Percentiles rank a stretch among this genome's conserved stretches.
phyloP scores from a whole-genome alignment of 129 eudicot genomes.

The Chrysanthemum seticuspe region DNA sequence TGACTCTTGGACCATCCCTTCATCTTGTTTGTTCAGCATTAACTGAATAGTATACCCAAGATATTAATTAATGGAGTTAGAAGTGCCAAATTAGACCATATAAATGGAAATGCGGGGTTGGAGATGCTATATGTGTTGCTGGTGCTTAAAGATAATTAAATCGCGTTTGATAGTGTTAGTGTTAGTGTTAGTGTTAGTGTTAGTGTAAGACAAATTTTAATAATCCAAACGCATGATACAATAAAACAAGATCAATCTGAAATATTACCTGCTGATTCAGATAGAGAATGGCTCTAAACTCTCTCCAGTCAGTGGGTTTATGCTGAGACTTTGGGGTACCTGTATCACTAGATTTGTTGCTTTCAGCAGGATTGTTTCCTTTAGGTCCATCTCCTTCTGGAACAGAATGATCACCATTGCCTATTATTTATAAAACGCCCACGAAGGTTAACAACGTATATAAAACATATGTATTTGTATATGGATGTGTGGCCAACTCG shows the following conservation, averaged over 20 bases:
- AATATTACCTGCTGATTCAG: conserved; percentile 60
- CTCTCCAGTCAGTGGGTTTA: conserved; percentile 81
- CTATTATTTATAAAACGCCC: conserved; percentile 34
- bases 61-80: background rate
- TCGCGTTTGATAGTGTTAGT: background rate
- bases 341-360: conserved; percentile 47
- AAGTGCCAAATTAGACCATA: background rate
- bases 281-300: conserved; percentile 74
- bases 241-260: background rate
- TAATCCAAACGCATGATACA: background rate
- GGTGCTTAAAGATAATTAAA: background rate
- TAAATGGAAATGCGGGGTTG: background rate
- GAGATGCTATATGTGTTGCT: background rate
- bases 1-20: conserved; percentile 29
- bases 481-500: background rate
- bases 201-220: background rate
- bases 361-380: conserved; percentile 57
- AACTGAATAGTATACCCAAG: conserved; percentile 40
- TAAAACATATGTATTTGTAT: background rate
- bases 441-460: conserved; percentile 5
- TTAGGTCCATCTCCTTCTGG: conserved; percentile 61
- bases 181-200: background rate
- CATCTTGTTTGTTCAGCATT: conserved; percentile 48
- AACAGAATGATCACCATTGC: conserved; percentile 56
- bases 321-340: conserved; percentile 47